Base-by-base conservation (phyloP, 768 basidiomycete genomes). In the Termitomyces sp. region DNA sequence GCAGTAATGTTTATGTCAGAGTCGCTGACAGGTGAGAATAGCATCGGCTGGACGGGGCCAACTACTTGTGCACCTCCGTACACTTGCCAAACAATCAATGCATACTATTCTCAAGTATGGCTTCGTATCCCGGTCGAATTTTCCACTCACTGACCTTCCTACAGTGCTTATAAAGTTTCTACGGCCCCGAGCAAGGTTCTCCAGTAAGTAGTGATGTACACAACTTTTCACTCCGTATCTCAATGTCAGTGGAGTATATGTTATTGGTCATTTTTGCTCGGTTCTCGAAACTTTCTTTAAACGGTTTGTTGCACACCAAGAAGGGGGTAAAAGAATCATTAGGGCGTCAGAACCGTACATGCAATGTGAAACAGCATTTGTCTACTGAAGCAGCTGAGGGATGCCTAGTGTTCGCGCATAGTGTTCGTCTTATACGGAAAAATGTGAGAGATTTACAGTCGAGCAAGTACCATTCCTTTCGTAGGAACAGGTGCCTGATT, bases 31-130 rank as follows among this genome's bases (percentile, higher is more conserved):
- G 10, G 5, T 41, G 22, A 47, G 18, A 47, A 22, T 60, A 72
- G 72, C 31, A 51, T 51, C 33, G 69, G 69, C 18, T 74, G 64
- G 61, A 63, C 63, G 41, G 73, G 73, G 8, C 66, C 69, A 15
- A 62, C 60, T n/a, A 26, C 28, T 42, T 68, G 69, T 56, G 66
- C 47, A 44, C 6, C 67, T 29, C 66, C 67, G 2, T 70, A 63
- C 46, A 70, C 52, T 16, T 70, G 69, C 29, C 51, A 57, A 3
- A 39, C 24, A 34, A 26, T 50, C 22, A 68, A 65, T 51, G 42
- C 55, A 36, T 68, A 60, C 44, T 67, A 64, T 56, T 68, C 65
- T 51, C 69, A 69, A 60, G 67, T 67, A 34, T 42, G 55, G 54
- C 49, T 42, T 51, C 26, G 0, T 6, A 18, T 20, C 8, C 16